phyloP scores from a whole-genome alignment of 345 rosid species.

The Hibiscus tridactylites region DNA sequence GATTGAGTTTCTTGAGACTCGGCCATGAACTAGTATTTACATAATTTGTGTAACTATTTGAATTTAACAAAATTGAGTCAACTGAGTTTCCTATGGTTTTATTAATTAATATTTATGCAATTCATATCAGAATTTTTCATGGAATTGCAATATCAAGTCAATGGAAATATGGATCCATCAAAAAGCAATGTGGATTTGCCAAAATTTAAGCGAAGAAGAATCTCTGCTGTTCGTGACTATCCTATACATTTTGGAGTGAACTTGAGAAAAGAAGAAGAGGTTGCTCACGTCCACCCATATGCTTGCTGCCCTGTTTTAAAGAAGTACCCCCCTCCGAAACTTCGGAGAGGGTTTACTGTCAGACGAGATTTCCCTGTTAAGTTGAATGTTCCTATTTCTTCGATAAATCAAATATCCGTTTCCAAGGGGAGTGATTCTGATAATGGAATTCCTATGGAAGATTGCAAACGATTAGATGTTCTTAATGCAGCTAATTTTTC shows the following conservation, averaged over 20 bases:
- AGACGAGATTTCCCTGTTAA: not conserved
- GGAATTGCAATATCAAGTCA: not conserved
- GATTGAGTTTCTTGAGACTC: not conserved
- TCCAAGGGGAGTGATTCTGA: too few species aligned
- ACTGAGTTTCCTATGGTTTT: not conserved
- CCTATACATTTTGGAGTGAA: not conserved
- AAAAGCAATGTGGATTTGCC: not conserved
- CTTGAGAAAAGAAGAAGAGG: not conserved
- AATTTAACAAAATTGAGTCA: too few species aligned
- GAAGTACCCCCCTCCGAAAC: not conserved
- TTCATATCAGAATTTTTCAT: not conserved
- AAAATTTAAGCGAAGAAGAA: not conserved
- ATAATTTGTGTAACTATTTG: too few species aligned
- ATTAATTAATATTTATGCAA: not conserved
- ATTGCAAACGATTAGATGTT: not conserved
- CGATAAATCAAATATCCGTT: too few species aligned
- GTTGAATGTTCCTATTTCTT: not conserved
- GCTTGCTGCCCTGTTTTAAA: not conserved
- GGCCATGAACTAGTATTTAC: not conserved
- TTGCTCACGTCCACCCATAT: not conserved
- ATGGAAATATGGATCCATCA: not conserved
- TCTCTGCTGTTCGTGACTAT: slow-evolving; percentile 1
- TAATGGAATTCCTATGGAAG: not conserved
- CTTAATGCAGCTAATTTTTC: not conserved
- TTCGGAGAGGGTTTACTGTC: not conserved